Evolutionary conservation across 1,284 basidiomycete genomes (phyloP).

Genomic region (Naganishia sp.): DNA sequence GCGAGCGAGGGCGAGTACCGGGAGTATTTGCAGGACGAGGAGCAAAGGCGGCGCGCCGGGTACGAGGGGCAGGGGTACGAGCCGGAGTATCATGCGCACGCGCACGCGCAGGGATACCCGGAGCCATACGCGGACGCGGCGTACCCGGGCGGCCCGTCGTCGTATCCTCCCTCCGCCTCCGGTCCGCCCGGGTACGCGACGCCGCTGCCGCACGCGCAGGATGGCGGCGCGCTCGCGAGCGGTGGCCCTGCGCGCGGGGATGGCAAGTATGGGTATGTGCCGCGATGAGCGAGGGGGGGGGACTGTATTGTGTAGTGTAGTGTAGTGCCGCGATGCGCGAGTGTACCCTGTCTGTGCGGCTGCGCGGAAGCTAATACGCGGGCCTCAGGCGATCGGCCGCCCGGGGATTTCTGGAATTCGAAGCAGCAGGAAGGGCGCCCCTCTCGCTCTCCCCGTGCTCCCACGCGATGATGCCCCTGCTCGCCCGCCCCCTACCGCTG

Average conservation of each 20-base stretch:
- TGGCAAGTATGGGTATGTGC: slow-evolving; percentile 18
- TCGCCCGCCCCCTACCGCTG: too few species aligned
- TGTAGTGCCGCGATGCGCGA: too few species aligned
- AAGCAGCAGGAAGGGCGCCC: too few species aligned
- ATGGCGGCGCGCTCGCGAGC: too few species aligned
- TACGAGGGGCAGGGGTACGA: slow-evolving; percentile 9
- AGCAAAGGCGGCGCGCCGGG: slow-evolving; percentile 38
- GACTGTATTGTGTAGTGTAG: not conserved
- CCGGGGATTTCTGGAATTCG: too few species aligned
- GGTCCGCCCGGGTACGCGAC: not conserved
- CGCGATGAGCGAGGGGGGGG: slow-evolving; percentile 3
- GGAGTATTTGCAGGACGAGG: slow-evolving; percentile 34
- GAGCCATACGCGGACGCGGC: slow-evolving; percentile 21
- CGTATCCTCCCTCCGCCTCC: not conserved
- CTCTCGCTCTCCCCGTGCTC: too few species aligned
- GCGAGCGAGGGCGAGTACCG: slow-evolving; percentile 30
- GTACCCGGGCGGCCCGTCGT: not conserved
- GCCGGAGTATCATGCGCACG: slow-evolving; percentile 7
- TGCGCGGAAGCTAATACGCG: not conserved
- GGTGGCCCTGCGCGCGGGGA: not conserved
- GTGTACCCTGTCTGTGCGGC: too few species aligned
- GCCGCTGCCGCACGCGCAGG: not conserved
- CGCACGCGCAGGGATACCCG: slow-evolving; percentile 12
- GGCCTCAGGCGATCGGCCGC: too few species aligned
- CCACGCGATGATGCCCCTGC: too few species aligned